These are phyloP conservation scores for Epithele typhae DNA, from an alignment of 768 basidiomycete species.

Conservation along the genomic window DNA sequence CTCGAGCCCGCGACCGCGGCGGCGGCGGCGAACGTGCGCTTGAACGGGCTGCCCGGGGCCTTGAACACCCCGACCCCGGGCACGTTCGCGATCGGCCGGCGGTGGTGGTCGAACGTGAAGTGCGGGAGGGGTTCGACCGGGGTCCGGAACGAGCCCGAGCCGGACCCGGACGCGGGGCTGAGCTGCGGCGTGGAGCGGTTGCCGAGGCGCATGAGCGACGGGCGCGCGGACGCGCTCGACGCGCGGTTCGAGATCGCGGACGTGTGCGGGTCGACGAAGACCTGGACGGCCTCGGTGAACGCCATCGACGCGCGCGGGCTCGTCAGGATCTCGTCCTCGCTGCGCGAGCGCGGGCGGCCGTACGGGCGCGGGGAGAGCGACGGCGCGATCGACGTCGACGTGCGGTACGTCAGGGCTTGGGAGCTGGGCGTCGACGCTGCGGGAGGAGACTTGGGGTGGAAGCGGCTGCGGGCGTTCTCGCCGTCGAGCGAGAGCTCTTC, in stretches of 20 bases:
- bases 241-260: conserved; percentile 28
- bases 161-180: conserved; percentile 23
- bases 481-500: conserved; percentile 16
- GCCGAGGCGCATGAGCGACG: conserved; percentile 57
- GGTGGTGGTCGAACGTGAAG: conserved; percentile 32
- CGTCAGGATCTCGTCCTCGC: not conserved
- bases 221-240: conserved; percentile 25
- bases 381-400: too few relatives aligned
- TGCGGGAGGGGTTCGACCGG: conserved; percentile 19
- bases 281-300: conserved; percentile 8
- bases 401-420: not conserved
- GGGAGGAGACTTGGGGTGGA: conserved; percentile 9
- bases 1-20: conserved; percentile 3
- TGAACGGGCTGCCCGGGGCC: not conserved
- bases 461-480: conserved; percentile 9
- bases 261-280: conserved; percentile 32
- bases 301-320: not conserved
- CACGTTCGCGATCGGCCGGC: conserved; percentile 50
- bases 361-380: too few relatives aligned
- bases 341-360: too few relatives aligned
- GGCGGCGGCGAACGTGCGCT: too few relatives aligned
- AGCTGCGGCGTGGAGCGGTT: conserved; percentile 71
- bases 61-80: conserved; percentile 42
- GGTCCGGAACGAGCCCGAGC: not conserved
- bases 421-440: too few relatives aligned